These are phyloP conservation scores for Hemileccinum rubropunctum DNA, from an alignment of 768 basidiomycete species.

Conservation along the genomic window DNA sequence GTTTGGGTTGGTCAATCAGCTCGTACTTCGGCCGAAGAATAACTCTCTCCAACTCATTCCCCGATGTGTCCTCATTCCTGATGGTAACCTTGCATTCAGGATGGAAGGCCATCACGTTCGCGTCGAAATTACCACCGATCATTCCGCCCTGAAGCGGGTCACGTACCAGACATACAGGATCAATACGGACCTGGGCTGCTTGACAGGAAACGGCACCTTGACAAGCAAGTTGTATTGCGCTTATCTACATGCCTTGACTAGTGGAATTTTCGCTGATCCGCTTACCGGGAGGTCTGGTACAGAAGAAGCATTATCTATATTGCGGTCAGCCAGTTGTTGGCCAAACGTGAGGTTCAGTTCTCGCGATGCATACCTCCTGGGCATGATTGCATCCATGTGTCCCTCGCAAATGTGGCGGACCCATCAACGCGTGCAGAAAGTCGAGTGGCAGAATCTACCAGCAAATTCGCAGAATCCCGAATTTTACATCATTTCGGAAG, in stretches of 20 bases:
- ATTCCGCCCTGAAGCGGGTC: background rate
- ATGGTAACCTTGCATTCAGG: conserved; percentile 20
- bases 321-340: conserved; percentile 35
- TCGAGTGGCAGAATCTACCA: conserved; percentile 27
- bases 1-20: conserved; percentile 39
- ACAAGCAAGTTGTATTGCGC: conserved; percentile 33
- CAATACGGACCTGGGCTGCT: conserved; percentile 28
- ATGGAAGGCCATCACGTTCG: conserved; percentile 9
- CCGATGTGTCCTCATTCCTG: conserved; percentile 36
- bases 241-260: conserved; percentile 45
- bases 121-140: conserved; percentile 3
- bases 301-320: conserved; percentile 10
- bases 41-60: background rate
- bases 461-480: conserved; percentile 28
- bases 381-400: conserved; percentile 31
- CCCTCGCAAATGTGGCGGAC: conserved; percentile 13
- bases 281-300: conserved; percentile 41
- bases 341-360: conserved; percentile 36
- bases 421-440: conserved; percentile 39
- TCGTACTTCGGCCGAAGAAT: conserved; percentile 34
- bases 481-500: conserved; percentile 20
- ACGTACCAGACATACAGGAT: conserved; percentile 29
- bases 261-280: conserved; percentile 39
- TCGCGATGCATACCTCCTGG: conserved; percentile 31
- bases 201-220: conserved; percentile 23